Conservation (phyloP, 805 yeast species). For the Pichia californica region DNA sequence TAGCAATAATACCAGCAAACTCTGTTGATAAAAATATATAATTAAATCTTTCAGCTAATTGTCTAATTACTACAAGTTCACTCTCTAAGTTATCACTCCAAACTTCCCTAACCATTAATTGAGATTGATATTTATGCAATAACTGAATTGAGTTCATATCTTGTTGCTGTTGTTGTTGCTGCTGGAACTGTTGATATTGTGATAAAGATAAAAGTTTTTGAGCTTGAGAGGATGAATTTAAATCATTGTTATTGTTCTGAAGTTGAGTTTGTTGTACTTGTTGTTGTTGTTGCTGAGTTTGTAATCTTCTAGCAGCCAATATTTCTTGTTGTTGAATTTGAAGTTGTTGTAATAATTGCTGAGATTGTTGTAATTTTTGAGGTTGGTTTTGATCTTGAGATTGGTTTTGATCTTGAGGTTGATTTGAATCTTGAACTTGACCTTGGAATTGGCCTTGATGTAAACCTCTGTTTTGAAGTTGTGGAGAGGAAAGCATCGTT, state of each 20-base stretch:
- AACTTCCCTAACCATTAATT: constrained; percentile 61
- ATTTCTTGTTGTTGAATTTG: constrained; percentile 16
- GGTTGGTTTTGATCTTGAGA: constrained; percentile 12
- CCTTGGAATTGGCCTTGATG: constrained; percentile 22
- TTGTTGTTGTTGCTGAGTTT: too few relatives aligned
- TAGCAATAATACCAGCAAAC: constrained; percentile 91
- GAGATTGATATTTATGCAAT: constrained; percentile 16
- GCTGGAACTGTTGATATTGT: constrained; percentile 15
- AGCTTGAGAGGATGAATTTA: constrained; percentile 1
- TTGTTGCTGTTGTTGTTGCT: constrained; percentile 15
- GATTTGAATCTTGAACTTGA: too few relatives aligned
- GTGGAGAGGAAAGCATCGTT: constrained; percentile 32
- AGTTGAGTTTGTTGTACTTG: not conserved
- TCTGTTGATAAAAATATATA: constrained; percentile 76
- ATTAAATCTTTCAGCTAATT: constrained; percentile 49
- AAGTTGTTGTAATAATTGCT: constrained; percentile 17
- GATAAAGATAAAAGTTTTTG: constrained; percentile 10
- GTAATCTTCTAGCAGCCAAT: constrained; percentile 3
- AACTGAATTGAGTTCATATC: constrained; percentile 4
- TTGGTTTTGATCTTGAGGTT: constrained; percentile 14
- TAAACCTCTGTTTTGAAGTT: constrained; percentile 26
- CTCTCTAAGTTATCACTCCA: constrained; percentile 65
- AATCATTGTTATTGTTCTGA: too few relatives aligned
- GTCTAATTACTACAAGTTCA: constrained; percentile 58
- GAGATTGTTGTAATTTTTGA: constrained; percentile 15